A percentile compares a stretch with the other conserved stretches of the same genome.
Evolutionary conservation across 805 yeast genomes (phyloP).

Genomic region (Lachancea sp.): DNA sequence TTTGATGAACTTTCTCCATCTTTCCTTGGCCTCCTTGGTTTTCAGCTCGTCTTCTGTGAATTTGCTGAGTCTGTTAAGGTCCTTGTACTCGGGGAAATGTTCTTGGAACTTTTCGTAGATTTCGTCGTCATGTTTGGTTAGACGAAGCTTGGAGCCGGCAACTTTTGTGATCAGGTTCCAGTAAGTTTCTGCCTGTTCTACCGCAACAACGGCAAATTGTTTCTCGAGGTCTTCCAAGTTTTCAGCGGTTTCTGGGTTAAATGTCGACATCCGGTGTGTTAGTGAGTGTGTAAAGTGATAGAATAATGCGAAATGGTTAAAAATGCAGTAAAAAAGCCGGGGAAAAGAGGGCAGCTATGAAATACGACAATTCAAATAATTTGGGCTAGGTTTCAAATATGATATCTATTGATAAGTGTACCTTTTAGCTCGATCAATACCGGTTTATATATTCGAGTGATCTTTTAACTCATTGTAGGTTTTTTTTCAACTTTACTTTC

Average conservation of each 20-base stretch:
- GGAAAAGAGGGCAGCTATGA: too few species aligned
- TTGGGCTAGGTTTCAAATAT: too few species aligned
- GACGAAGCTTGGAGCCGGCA: conserved; percentile 71
- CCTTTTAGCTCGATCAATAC: too few species aligned
- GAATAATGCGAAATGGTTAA: too few species aligned
- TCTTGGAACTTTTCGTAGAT: conserved; percentile 53
- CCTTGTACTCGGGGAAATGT: conserved; percentile 84
- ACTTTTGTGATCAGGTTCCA: conserved; percentile 72
- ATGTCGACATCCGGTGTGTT: conserved; percentile 25
- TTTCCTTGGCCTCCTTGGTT: conserved; percentile 67
- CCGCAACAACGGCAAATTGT: conserved; percentile 98
- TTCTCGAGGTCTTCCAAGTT: conserved; percentile 93
- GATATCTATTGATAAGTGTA: too few species aligned
- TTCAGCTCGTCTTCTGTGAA: conserved; percentile 80
- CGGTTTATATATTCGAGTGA: too few species aligned
- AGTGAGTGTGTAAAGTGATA: background rate
- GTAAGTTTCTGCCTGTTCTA: conserved; percentile 89
- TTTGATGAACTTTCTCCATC: conserved; percentile 86
- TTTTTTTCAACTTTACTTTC: too few species aligned
- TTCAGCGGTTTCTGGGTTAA: conserved; percentile 87
- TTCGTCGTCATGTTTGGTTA: conserved; percentile 67
- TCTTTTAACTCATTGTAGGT: too few species aligned
- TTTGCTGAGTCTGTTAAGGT: conserved; percentile 47
- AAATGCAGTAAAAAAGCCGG: too few species aligned
- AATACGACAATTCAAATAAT: too few species aligned